These are phyloP conservation scores for Zasmidium citrigriseum DNA, from an alignment of 2,329 filamentous ascomycete species.

Conservation along the genomic window DNA sequence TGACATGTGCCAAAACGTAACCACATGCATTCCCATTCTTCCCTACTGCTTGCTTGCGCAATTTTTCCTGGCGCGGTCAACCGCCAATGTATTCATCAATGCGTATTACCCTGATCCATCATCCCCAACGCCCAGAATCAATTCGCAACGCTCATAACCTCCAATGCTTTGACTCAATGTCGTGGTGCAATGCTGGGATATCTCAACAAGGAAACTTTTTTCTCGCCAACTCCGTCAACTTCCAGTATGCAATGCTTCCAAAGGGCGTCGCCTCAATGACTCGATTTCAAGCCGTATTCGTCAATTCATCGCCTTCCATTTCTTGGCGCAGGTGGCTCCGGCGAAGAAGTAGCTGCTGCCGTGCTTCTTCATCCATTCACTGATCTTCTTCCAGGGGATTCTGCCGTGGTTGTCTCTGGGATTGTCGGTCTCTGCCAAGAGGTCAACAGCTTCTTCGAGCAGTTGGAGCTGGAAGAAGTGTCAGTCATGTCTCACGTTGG, in stretches of 20 bases:
- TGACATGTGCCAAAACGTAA: no score
- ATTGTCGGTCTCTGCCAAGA: conserved; percentile 11
- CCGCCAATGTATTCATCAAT: neutral
- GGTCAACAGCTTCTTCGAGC: conserved; percentile 25
- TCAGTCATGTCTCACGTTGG: conserved; percentile 8
- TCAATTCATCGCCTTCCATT: conserved; percentile 53
- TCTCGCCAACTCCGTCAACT: neutral
- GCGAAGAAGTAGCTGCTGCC: conserved; percentile 62
- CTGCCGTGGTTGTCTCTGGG: conserved; percentile 10
- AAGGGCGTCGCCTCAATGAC: neutral
- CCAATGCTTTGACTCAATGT: neutral
- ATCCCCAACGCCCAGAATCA: neutral
- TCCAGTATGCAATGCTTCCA: neutral
- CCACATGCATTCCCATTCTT: neutral
- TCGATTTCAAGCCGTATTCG: neutral
- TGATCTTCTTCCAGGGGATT: conserved; percentile 62
- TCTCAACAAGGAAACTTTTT: no score
- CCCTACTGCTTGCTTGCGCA: neutral
- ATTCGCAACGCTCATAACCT: neutral
- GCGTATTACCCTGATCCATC: neutral
- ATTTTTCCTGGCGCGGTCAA: neutral
- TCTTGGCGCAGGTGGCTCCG: conserved; percentile 63
- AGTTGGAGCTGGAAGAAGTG: conserved; percentile 29
- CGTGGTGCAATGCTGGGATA: no score
- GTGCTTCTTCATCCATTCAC: conserved; percentile 52